Percentiles rank a stretch among this genome's conserved stretches.
These are phyloP conservation scores for Prunus kanzakura DNA, from an alignment of 306 rosid genomes.

Conservation along the genomic window DNA sequence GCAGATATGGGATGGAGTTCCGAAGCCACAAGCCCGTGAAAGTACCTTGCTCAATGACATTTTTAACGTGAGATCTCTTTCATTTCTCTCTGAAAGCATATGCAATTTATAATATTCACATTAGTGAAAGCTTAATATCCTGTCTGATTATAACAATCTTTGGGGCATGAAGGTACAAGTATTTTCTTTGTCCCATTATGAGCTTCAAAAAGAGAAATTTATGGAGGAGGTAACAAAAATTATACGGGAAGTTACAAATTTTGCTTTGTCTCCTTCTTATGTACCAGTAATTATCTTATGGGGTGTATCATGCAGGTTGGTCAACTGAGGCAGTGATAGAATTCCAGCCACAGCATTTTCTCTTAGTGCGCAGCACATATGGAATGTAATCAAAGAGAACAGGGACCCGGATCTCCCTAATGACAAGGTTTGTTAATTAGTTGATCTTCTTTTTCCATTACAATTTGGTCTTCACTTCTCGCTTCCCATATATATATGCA, in stretches of 20 bases:
- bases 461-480: conserved; percentile 9
- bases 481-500: not conserved
- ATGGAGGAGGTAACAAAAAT: conserved; percentile 67
- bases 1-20: conserved; percentile 89
- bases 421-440: conserved; percentile 64
- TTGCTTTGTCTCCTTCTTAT: not conserved
- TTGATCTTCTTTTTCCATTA: conserved; percentile 7
- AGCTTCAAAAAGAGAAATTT: conserved; percentile 77
- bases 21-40: conserved; percentile 65
- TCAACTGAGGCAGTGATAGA: conserved; percentile 84
- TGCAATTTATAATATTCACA: not conserved
- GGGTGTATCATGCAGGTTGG: conserved; percentile 56
- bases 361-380: conserved; percentile 79
- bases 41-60: conserved; percentile 47
- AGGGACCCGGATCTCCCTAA: conserved; percentile 96
- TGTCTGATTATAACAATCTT: not conserved
- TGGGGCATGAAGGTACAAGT: conserved; percentile 66
- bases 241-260: no score
- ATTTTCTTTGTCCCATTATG: conserved; percentile 79
- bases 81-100: not conserved
- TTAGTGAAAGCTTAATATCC: not conserved
- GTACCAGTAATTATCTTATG: not conserved
- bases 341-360: conserved; percentile 93
- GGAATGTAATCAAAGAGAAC: conserved; percentile 88
- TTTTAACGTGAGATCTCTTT: conserved; percentile 66